Conservation (phyloP, 2,329 filamentous ascomycete species). For the Alternaria consortialis region DNA sequence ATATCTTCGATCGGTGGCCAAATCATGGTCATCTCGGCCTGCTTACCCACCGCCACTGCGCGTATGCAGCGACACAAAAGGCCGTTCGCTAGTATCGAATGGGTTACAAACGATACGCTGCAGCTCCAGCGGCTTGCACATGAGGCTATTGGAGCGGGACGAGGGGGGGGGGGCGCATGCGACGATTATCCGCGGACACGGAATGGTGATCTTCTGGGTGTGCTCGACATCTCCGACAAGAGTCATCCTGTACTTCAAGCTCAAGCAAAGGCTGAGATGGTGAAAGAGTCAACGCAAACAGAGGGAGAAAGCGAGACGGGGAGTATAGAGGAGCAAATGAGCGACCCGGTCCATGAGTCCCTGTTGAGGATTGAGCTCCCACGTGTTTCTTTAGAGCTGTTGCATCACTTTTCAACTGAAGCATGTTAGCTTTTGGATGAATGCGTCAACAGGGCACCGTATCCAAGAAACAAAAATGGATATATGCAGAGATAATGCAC, state of each 20-base stretch:
- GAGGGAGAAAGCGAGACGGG: not conserved
- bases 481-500: too few species aligned
- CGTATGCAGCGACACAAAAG: conserved; percentile 1
- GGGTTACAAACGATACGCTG: conserved; percentile 22
- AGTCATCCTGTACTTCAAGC: conserved; percentile 6
- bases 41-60: not conserved
- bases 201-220: conserved; percentile 11
- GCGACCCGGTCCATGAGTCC: not conserved
- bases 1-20: conserved; percentile 27
- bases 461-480: not conserved
- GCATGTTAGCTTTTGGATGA: not conserved
- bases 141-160: conserved; percentile 24
- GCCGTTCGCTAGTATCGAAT: conserved; percentile 19
- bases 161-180: conserved; percentile 13
- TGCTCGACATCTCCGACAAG: conserved; percentile 2
- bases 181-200: conserved; percentile 11
- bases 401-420: not conserved
- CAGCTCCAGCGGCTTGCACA: conserved; percentile 36
- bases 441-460: accelerated
- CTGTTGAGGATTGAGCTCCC: conserved; percentile 1
- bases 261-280: not conserved
- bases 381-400: not conserved
- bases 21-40: conserved; percentile 18
- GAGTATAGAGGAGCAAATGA: not conserved
- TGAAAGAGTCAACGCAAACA: not conserved